These are phyloP conservation scores for Wallemia ichthyophaga DNA, from an alignment of 1,284 basidiomycete genomes.

Conservation along the genomic window DNA sequence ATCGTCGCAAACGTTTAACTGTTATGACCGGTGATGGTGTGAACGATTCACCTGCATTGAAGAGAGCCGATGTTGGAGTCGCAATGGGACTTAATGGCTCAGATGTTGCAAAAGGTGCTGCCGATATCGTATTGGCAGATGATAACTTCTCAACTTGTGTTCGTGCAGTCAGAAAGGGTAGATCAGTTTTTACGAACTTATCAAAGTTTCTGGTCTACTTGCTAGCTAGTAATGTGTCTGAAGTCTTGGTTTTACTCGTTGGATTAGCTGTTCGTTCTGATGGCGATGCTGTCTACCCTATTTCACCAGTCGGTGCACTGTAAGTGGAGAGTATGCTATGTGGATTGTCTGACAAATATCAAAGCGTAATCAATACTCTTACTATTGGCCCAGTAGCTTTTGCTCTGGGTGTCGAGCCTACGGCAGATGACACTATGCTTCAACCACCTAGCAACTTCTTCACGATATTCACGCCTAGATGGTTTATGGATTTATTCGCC, in stretches of 20 bases:
- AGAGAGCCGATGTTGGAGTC: slow-evolving; percentile 30
- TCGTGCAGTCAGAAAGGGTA: slow-evolving; percentile 33
- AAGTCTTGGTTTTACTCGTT: slow-evolving; percentile 24
- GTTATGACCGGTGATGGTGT: slow-evolving; percentile 21
- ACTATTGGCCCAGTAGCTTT: slow-evolving; percentile 28
- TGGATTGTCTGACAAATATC: neutral
- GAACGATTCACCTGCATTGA: slow-evolving; percentile 27
- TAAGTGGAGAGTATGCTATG: slow-evolving; percentile 22
- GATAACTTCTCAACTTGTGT: slow-evolving; percentile 43
- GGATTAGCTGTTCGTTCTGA: slow-evolving; percentile 35
- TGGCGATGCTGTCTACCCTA: slow-evolving; percentile 30
- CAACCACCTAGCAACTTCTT: slow-evolving; percentile 23
- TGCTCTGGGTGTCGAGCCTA: slow-evolving; percentile 28
- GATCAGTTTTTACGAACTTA: slow-evolving; percentile 21
- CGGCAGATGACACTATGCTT: slow-evolving; percentile 28
- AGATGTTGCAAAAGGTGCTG: slow-evolving; percentile 30
- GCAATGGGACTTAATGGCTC: slow-evolving; percentile 38
- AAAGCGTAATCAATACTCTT: slow-evolving; percentile 13
- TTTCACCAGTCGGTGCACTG: slow-evolving; percentile 33
- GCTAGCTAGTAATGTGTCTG: slow-evolving; percentile 30
- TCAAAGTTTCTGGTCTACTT: slow-evolving; percentile 20
- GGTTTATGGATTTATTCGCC: slow-evolving; percentile 20
- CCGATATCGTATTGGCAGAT: slow-evolving; percentile 33
- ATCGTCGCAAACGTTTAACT: slow-evolving; percentile 18
- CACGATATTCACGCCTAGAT: slow-evolving; percentile 23